A percentile compares a stretch with the other conserved stretches of the same genome.
Evolutionary conservation across 1,284 basidiomycete species (phyloP).

Genomic region (Austroboletus niveus): DNA sequence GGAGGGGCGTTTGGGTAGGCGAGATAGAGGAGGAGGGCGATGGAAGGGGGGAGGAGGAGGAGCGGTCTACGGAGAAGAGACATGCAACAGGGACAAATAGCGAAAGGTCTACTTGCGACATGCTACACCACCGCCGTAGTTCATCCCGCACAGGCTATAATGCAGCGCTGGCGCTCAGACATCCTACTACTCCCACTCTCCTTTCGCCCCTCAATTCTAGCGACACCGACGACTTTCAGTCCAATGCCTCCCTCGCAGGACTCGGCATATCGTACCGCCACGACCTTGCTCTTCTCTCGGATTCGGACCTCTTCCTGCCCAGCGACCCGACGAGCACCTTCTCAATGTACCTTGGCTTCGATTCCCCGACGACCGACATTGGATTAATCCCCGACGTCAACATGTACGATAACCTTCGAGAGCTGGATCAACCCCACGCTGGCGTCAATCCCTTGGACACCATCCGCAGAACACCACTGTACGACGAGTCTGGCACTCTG

Average conservation of each 20-base stretch:
- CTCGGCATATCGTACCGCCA: conserved; percentile 27
- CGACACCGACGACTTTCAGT: conserved; percentile 35
- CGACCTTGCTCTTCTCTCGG: neutral
- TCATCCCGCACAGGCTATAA: conserved; percentile 24
- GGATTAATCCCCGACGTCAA: conserved; percentile 47
- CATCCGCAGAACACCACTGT: conserved; percentile 23
- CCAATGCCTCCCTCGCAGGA: conserved; percentile 34
- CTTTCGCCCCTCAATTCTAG: conserved; percentile 25
- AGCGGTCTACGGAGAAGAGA: neutral
- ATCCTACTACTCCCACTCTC: conserved; percentile 28
- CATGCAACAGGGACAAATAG: conserved; percentile 28
- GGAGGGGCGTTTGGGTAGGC: conserved; percentile 26
- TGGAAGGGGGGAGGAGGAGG: conserved; percentile 29
- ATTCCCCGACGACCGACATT: conserved; percentile 14
- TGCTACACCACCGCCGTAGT: conserved; percentile 25
- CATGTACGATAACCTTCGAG: conserved; percentile 35
- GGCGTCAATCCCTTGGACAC: conserved; percentile 51
- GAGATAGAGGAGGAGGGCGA: conserved; percentile 41
- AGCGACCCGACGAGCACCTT: neutral
- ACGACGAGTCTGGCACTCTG: neutral
- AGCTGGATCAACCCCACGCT: conserved; percentile 22
- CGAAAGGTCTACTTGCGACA: conserved; percentile 1
- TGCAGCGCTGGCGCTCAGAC: conserved; percentile 34
- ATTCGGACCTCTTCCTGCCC: neutral
- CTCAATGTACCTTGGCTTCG: conserved; percentile 5